Conservation (phyloP, 257 asterid species). For the Solanum piurae region DNA sequence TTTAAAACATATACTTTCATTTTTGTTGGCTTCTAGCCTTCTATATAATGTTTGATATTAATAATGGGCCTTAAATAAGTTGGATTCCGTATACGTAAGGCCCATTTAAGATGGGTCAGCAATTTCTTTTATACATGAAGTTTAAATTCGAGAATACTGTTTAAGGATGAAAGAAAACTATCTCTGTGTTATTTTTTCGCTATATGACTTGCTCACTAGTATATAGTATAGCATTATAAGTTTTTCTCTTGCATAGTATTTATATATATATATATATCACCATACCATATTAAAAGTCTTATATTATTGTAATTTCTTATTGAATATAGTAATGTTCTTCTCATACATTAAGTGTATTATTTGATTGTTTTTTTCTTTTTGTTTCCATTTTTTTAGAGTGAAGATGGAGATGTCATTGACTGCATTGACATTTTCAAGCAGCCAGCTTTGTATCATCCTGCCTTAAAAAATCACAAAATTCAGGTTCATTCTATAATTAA, state of each 20-base stretch:
- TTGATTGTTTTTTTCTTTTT: not conserved
- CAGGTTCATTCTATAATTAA: slow-evolving; percentile 12
- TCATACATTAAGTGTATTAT: not conserved
- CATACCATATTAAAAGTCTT: not conserved
- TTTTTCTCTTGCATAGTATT: not conserved
- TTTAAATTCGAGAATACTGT: not conserved
- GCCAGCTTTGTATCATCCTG: slow-evolving; percentile 59
- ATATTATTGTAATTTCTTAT: not conserved
- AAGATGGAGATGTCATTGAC: slow-evolving; percentile 74
- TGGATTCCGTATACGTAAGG: not conserved
- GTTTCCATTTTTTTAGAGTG: slow-evolving; percentile 26
- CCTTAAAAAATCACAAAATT: slow-evolving; percentile 46
- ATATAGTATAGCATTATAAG: not conserved
- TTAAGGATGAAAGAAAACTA: not conserved
- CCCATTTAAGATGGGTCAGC: not conserved
- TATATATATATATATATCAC: no score
- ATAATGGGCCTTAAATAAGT: no score
- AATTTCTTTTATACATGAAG: not conserved
- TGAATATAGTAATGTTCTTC: not conserved
- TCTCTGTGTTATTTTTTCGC: not conserved
- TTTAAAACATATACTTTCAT: no score
- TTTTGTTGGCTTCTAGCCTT: no score
- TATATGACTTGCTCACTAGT: not conserved
- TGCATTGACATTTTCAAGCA: slow-evolving; percentile 54
- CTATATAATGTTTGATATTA: no score